Evolutionary conservation across 108 stramenopile species (phyloP).

Genomic region (Skeletonema tropicum): DNA sequence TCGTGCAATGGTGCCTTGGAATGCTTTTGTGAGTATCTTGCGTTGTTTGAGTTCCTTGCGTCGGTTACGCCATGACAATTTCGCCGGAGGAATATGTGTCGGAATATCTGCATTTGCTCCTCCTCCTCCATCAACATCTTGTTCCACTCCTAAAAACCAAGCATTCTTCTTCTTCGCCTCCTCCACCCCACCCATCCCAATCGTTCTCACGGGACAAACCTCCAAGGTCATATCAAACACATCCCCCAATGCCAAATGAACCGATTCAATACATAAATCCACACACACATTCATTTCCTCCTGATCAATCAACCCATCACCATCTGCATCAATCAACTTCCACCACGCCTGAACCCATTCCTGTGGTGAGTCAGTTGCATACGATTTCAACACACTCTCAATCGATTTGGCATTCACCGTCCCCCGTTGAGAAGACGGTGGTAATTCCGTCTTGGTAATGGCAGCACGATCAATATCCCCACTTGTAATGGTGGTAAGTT

Average conservation of each 20-base stretch:
- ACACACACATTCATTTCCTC: constrained; percentile 82
- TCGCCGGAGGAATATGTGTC: constrained; percentile 12
- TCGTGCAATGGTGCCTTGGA: constrained; percentile 50
- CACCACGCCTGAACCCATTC: constrained; percentile 75
- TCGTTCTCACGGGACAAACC: constrained; percentile 45
- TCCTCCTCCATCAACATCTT: not conserved
- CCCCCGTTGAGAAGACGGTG: constrained; percentile 20
- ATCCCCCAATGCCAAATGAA: constrained; percentile 56
- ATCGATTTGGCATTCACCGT: constrained; percentile 35
- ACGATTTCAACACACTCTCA: constrained; percentile 50
- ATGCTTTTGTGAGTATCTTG: constrained; percentile 60
- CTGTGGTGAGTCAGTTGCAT: constrained; percentile 43
- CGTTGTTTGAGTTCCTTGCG: constrained; percentile 60
- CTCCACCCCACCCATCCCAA: constrained; percentile 13
- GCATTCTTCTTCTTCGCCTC: constrained; percentile 5
- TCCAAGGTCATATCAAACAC: constrained; percentile 47
- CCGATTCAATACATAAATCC: constrained; percentile 58
- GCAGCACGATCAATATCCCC: constrained; percentile 84
- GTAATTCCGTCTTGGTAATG: constrained; percentile 42
- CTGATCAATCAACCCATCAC: constrained; percentile 84
- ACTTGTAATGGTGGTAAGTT: constrained; percentile 66
- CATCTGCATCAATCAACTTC: constrained; percentile 76
- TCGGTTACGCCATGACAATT: constrained; percentile 69
- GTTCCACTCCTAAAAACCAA: constrained; percentile 37
- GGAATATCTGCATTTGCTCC: constrained; percentile 13